These are phyloP conservation scores for Fusarium sacchari DNA, from an alignment of 2,329 filamentous ascomycete genomes.

Conservation along the genomic window DNA sequence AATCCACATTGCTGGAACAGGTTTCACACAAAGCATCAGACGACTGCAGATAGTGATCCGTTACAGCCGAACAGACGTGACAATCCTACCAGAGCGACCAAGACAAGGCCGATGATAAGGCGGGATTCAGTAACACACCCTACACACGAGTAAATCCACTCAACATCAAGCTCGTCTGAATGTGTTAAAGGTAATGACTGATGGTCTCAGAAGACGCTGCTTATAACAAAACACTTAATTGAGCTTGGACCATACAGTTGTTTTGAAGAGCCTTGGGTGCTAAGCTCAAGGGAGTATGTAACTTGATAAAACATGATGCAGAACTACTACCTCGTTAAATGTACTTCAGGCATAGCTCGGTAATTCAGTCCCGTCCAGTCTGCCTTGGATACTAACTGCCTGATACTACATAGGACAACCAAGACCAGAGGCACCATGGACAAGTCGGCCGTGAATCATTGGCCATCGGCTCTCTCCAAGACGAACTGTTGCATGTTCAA, in stretches of 20 bases:
- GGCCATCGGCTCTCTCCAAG: not conserved
- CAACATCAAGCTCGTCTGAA: not conserved
- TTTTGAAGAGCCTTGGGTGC: not conserved
- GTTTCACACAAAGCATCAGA: not conserved
- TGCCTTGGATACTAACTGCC: conserved; percentile 5
- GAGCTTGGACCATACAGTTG: not conserved
- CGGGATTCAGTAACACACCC: not conserved
- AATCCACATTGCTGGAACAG: not conserved
- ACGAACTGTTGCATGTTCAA: conserved; percentile 2
- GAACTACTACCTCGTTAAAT: not conserved
- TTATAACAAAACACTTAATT: not conserved
- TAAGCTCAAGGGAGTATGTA: not conserved
- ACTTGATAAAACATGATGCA: not conserved
- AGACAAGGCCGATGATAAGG: not conserved
- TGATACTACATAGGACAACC: not conserved
- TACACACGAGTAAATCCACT: not conserved
- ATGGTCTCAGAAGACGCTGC: not conserved
- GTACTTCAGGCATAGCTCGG: not conserved
- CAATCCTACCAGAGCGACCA: not conserved
- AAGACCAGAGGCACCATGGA: not conserved
- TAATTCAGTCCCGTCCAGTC: not conserved
- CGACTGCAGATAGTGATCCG: not conserved
- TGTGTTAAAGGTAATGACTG: not conserved
- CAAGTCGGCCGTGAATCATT: conserved; percentile 21
- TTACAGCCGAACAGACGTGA: not conserved